Percentiles rank a stretch among this genome's conserved stretches.
Evolutionary conservation across 2,329 filamentous ascomycete genomes (phyloP).

Genomic region (Ceratocystis alfenasii): DNA sequence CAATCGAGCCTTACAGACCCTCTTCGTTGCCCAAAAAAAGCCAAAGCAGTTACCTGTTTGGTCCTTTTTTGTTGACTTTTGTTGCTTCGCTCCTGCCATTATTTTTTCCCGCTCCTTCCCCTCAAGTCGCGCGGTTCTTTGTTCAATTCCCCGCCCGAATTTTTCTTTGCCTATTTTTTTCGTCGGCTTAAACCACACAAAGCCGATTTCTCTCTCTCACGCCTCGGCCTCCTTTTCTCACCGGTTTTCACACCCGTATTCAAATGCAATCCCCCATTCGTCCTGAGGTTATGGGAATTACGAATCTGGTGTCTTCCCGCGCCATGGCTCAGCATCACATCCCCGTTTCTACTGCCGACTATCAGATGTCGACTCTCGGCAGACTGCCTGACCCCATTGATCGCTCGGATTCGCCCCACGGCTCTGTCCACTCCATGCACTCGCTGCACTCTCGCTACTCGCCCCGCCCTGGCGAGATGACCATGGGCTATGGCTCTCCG

Average conservation of each 20-base stretch:
- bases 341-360: slow-evolving; percentile 26
- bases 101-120: not conserved
- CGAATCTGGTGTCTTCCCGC: slow-evolving; percentile 24
- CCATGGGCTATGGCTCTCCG: slow-evolving; percentile 40
- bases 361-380: slow-evolving; percentile 26
- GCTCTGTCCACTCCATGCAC: slow-evolving; percentile 47
- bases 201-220: not conserved
- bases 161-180: not conserved
- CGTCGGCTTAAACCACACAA: not conserved
- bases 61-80: not conserved
- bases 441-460: slow-evolving; percentile 44
- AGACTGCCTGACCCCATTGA: slow-evolving; percentile 34
- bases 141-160: not conserved
- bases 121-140: not conserved
- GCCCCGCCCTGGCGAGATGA: slow-evolving; percentile 28
- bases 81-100: slow-evolving; percentile 1
- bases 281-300: slow-evolving; percentile 24
- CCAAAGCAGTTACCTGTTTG: slow-evolving; percentile 2
- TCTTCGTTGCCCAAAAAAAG: not conserved
- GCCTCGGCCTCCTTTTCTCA: not conserved
- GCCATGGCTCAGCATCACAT: slow-evolving; percentile 22
- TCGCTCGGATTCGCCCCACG: slow-evolving; percentile 46
- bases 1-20: not conserved
- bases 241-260: not conserved
- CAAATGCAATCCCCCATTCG: slow-evolving; percentile 24